phyloP scores from a whole-genome alignment of 2,329 filamentous ascomycete species.

The Nigrograna mackinnonii region DNA sequence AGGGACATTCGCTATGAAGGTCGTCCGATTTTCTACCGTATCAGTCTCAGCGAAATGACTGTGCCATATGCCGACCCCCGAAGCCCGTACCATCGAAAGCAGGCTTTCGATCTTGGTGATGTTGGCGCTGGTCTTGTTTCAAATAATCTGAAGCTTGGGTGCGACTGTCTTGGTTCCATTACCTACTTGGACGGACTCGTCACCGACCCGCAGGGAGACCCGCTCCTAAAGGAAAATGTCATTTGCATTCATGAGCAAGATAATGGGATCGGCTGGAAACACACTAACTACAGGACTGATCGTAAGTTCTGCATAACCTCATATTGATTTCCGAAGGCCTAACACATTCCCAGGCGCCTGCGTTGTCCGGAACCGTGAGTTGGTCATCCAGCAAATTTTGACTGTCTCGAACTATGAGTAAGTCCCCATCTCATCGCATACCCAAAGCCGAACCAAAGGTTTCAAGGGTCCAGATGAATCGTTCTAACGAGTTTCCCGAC shows the following conservation, averaged over 20 bases:
- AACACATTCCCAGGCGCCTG: conserved; percentile 48
- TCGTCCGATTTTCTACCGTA: conserved; percentile 68
- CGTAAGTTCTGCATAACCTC: conserved; percentile 33
- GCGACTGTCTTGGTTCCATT: conserved; percentile 72
- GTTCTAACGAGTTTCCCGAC: no score
- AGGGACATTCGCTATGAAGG: conserved; percentile 56
- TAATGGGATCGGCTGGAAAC: conserved; percentile 70
- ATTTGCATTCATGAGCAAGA: conserved; percentile 74
- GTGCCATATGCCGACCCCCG: conserved; percentile 67
- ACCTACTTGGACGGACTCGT: conserved; percentile 66
- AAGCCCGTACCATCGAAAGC: conserved; percentile 69
- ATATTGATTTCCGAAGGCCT: background rate
- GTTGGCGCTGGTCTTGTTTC: conserved; percentile 67
- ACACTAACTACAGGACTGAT: conserved; percentile 71
- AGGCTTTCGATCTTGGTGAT: conserved; percentile 72
- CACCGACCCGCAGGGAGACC: conserved; percentile 62
- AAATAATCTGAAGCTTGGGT: conserved; percentile 71
- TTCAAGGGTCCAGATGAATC: no score
- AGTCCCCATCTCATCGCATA: no score
- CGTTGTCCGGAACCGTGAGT: conserved; percentile 64
- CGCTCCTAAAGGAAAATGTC: conserved; percentile 65
- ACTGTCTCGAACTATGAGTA: conserved; percentile 75
- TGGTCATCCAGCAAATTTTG: conserved; percentile 72
- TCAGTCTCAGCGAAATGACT: conserved; percentile 70
- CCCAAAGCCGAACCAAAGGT: no score